Conservation (phyloP, 352 stramenopile species). For the Phytophthora idaei region DNA sequence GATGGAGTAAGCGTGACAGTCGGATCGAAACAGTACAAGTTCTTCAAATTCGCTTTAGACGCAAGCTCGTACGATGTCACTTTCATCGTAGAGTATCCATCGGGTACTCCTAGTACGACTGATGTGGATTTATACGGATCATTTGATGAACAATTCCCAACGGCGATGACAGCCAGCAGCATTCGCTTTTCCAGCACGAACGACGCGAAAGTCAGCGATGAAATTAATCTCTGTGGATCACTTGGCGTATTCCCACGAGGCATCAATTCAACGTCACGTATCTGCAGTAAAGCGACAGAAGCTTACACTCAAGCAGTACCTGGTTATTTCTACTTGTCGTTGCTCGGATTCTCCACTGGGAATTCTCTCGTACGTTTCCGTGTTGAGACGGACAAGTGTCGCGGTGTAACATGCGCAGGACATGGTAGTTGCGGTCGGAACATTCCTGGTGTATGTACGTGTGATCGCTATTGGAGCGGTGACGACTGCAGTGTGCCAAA, state of each 20-base stretch:
- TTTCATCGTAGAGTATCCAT: conserved; percentile 52
- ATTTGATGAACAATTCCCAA: conserved; percentile 68
- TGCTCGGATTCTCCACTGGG: conserved; percentile 60
- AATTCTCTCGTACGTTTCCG: conserved; percentile 39
- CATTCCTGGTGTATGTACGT: conserved; percentile 70
- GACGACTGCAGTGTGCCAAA: conserved; percentile 76
- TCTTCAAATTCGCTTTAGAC: conserved; percentile 66
- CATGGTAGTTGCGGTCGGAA: conserved; percentile 68
- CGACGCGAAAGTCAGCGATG: conserved; percentile 41
- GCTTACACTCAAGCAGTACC: conserved; percentile 61
- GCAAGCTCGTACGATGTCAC: conserved; percentile 76
- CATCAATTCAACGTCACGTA: conserved; percentile 60
- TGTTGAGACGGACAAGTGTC: conserved; percentile 73
- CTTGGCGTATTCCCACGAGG: conserved; percentile 67
- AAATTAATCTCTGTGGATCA: conserved; percentile 72
- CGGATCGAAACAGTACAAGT: conserved; percentile 63
- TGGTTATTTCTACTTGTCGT: conserved; percentile 70
- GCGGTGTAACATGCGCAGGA: conserved; percentile 58
- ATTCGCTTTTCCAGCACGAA: conserved; percentile 67
- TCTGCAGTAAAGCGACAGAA: conserved; percentile 55
- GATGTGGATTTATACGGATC: conserved; percentile 80
- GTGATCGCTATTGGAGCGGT: conserved; percentile 76
- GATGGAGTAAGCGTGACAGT: conserved; percentile 34
- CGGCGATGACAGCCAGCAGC: conserved; percentile 47
- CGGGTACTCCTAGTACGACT: conserved; percentile 6